Base-by-base conservation (phyloP, 164 flowering plant species). In the Stephania japonica region DNA sequence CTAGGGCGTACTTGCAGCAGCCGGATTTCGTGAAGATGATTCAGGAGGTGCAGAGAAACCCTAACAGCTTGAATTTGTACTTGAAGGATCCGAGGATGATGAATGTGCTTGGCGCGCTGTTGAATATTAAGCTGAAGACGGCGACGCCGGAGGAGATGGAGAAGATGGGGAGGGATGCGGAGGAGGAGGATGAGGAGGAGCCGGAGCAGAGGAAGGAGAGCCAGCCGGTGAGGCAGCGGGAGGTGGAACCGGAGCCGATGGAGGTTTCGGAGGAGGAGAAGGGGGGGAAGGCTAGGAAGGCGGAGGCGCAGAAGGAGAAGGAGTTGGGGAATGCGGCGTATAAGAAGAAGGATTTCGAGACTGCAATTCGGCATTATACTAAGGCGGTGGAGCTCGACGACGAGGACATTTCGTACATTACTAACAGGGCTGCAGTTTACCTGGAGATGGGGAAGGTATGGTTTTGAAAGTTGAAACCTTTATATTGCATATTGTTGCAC, bases 391-490 rank as follows among this genome's bases (percentile, higher is more conserved):
- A 93, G 74, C 81, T 93, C 50, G 89, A 96, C 63, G 95, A 92
- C 75, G 90, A 82, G 77, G 99, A 96, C 72, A 90, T 96, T 53
- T 96, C 98, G 0, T 96, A 82, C 73, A 49, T 93, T 42, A 93
- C 97, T 1, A 96, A 93, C 68, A 84, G 97, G 21, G 99, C 97
- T 38, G 99, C 99, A 3, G 97, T 92, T 12, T 90, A 87, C 80
- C 74, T 96, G 84, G 99, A 96, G 80, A 93, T 92, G 95, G 99
- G 97, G 42, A 81, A 90, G 97, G 99, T 96, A 83, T 56, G 70
- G 7, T 23, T 67, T 24, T 21, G 62, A 9, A 44, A 23, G 63
- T 56, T 56, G 62, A 56, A 19, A 56, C 21, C 62, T 5, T 16
- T 5, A n/a, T 16, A 16, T 0, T 56, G 16, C 16, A 47, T 47